These are phyloP conservation scores for Strobilomyces dryophilus DNA, from an alignment of 768 basidiomycete genomes.

Conservation along the genomic window DNA sequence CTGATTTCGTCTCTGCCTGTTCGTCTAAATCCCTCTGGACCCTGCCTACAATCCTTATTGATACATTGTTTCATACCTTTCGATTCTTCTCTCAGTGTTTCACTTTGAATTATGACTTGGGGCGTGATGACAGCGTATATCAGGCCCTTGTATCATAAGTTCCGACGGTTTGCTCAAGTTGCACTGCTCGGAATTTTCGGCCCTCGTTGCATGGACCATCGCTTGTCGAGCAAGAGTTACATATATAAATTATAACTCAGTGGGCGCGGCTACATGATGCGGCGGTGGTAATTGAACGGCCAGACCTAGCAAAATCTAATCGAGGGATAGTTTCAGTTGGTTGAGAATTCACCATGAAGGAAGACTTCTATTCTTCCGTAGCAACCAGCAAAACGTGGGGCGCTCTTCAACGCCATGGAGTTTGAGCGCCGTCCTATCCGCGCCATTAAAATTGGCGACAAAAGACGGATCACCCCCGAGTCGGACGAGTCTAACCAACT, in stretches of 20 bases:
- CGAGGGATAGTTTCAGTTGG: slow-evolving; percentile 9
- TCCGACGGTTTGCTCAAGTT: neutral
- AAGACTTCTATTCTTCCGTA: slow-evolving; percentile 31
- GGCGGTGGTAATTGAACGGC: slow-evolving; percentile 15
- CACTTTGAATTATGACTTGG: slow-evolving; percentile 24
- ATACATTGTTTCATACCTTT: slow-evolving; percentile 28
- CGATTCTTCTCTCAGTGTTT: slow-evolving; percentile 21
- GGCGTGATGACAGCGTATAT: slow-evolving; percentile 2
- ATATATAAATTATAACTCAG: neutral
- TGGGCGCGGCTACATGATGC: slow-evolving; percentile 1
- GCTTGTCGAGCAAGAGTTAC: slow-evolving; percentile 5
- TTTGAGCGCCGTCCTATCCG: slow-evolving; percentile 20
- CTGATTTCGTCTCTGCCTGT: slow-evolving; percentile 10
- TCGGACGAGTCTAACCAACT: neutral
- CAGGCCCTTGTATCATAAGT: slow-evolving; percentile 3
- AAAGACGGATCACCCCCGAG: neutral
- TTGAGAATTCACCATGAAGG: slow-evolving; percentile 24
- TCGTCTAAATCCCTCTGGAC: slow-evolving; percentile 20
- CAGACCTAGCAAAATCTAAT: slow-evolving; percentile 11
- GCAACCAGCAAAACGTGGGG: slow-evolving; percentile 28
- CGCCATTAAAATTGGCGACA: slow-evolving; percentile 5
- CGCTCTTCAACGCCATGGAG: slow-evolving; percentile 22
- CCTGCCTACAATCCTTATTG: slow-evolving; percentile 29
- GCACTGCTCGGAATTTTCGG: neutral
- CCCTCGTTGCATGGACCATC: slow-evolving; percentile 11